Base-by-base conservation (phyloP, 2,329 filamentous ascomycete species). In the Colletotrichum truncatum region DNA sequence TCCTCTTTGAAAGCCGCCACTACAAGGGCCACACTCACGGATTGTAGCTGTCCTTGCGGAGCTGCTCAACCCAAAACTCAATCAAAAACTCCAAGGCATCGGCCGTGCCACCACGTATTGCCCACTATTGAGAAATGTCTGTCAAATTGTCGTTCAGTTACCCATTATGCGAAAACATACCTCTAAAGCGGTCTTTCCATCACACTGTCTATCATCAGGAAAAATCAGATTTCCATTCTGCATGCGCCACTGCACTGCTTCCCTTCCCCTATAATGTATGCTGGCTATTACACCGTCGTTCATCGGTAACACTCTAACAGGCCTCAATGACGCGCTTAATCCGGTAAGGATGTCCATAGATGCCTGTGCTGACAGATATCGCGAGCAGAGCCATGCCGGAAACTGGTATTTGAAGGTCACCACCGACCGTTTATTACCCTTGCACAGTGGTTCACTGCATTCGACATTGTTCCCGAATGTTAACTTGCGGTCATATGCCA, bases 181-280 rank as follows among this genome's bases (percentile, higher is more conserved):
- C 14, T 39, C 36, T 4, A 54, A 23, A 6, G 21, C 11, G 2
- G 36, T 54, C 3, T 6, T 2, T 7, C 36, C 51, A 2, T 16
- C 2, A 4, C 9, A 3, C 4, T 1, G n/a, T 8, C 4, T 4
- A 26, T 57, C 54, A 2, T 21, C 43, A 23, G 54, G 54, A 12
- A 28, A 57, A 1, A 57, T 18, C 10, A 26, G 9, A 12, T 28
- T 18, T 4, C n/a, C 4, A 4, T 11, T 11, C 2, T n/a, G 11
- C 34, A 63, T 58, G 5, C 39, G n/a, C 0, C 18, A 10, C 6
- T 1, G 4, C 9, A 63, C 9, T 2, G 12, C 18, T 18, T 0
- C 21, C 11, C 1, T 36, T 6, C 1, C 1, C 1, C 9, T 2
- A 0, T 1, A 0, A 1, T 12, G 1, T 3, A 10, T 4, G 5